phyloP scores from a whole-genome alignment of 495 filamentous ascomycete species.

The Terfezia claveryi region DNA sequence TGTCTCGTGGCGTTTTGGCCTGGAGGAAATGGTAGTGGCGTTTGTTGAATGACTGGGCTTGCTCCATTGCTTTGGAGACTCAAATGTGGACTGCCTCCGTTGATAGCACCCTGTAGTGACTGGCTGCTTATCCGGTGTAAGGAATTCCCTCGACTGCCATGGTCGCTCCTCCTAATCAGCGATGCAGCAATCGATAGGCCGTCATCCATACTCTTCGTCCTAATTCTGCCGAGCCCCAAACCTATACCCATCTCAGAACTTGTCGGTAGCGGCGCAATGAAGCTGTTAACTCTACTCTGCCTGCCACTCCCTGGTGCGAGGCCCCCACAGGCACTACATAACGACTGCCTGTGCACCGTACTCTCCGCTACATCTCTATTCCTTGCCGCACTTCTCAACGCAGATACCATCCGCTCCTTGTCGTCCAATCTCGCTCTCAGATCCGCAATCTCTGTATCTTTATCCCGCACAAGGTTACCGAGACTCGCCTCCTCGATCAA shows the following conservation, averaged over 20 bases:
- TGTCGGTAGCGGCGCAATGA: not conserved
- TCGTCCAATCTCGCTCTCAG: conserved; percentile 78
- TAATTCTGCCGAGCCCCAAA: not conserved
- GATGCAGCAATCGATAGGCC: conserved; percentile 3
- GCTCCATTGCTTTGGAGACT: too few relatives aligned
- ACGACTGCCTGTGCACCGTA: conserved; percentile 20
- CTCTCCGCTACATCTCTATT: conserved; percentile 68
- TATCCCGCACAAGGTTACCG: conserved; percentile 51
- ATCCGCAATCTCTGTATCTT: conserved; percentile 83
- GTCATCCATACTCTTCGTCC: not conserved
- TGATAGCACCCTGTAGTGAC: not conserved
- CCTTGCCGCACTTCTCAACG: conserved; percentile 63
- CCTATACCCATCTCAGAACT: not conserved
- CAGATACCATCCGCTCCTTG: conserved; percentile 82
- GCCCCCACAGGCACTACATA: conserved; percentile 3
- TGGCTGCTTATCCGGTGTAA: not conserved
- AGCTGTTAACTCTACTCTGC: not conserved
- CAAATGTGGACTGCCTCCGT: too few relatives aligned
- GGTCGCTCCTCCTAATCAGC: not conserved
- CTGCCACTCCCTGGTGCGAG: not conserved
- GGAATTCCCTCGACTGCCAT: conserved; percentile 1
- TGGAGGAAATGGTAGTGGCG: not conserved
- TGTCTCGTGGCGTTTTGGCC: not conserved
- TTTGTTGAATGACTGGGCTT: not conserved
- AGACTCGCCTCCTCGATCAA: conserved; percentile 45